phyloP scores from a whole-genome alignment of 2,329 filamentous ascomycete species.

The Cylindrodendrum hubeiense region DNA sequence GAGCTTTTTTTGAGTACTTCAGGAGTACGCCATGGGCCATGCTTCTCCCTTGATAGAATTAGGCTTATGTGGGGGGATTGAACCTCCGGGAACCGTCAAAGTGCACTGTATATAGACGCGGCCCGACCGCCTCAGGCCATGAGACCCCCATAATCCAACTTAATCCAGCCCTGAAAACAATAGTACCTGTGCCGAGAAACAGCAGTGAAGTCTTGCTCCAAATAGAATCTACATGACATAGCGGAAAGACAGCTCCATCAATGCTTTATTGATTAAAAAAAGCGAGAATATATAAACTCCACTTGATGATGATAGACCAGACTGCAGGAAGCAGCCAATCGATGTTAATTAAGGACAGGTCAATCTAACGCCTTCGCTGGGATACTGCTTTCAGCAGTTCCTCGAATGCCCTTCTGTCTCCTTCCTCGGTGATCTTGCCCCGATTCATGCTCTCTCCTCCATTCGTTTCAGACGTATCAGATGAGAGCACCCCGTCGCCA shows the following conservation, averaged over 20 bases:
- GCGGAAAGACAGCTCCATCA: no score
- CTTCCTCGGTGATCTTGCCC: not conserved
- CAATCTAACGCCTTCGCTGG: not conserved
- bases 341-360: no score
- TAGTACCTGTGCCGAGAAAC: not conserved
- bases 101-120: not conserved
- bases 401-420: conserved; percentile 5
- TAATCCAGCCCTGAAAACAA: not conserved
- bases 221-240: no score
- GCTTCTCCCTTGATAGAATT: not conserved
- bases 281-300: no score
- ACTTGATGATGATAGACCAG: no score
- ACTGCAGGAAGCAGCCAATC: no score
- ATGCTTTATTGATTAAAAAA: no score
- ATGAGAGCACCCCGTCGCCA: no score
- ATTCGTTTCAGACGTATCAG: not conserved
- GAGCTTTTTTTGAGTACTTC: not conserved
- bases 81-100: not conserved
- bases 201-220: no score
- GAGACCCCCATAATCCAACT: not conserved
- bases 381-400: not conserved
- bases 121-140: not conserved
- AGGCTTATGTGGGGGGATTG: no score
- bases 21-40: not conserved
- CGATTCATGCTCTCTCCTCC: not conserved